Evolutionary conservation across 2,329 filamentous ascomycete species (phyloP).

Genomic region (Macrophomina pseudophaseolina): DNA sequence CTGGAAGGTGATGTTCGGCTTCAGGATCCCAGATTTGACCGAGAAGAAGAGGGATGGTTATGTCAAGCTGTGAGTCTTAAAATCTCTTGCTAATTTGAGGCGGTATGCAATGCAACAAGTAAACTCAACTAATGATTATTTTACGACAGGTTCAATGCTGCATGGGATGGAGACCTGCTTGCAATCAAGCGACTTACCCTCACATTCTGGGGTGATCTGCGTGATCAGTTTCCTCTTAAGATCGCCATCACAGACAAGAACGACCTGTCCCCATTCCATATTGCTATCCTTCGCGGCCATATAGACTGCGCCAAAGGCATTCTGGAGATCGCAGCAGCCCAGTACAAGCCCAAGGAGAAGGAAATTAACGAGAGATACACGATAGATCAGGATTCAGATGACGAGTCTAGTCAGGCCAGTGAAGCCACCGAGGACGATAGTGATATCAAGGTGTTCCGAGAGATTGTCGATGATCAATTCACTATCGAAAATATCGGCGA

Average conservation of each 20-base stretch:
- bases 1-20: constrained; percentile 53
- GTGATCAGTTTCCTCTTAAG: constrained; percentile 64
- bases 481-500: constrained; percentile 79
- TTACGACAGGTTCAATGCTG: constrained; percentile 67
- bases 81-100: too few species aligned
- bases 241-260: constrained; percentile 63
- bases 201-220: constrained; percentile 60
- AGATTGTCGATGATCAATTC: constrained; percentile 69
- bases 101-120: background rate
- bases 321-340: constrained; percentile 71
- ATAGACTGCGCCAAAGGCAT: constrained; percentile 67
- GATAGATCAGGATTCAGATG: constrained; percentile 41
- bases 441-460: constrained; percentile 46
- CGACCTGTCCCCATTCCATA: constrained; percentile 65
- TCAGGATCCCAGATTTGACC: constrained; percentile 57
- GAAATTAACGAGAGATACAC: constrained; percentile 57
- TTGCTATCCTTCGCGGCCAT: constrained; percentile 72
- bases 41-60: constrained; percentile 64
- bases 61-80: constrained; percentile 61
- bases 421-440: constrained; percentile 35
- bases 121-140: background rate
- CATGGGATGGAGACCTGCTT: constrained; percentile 71
- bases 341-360: constrained; percentile 65
- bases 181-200: constrained; percentile 70
- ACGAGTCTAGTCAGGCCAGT: constrained; percentile 43